Percentiles rank a stretch among this genome's conserved stretches.
phyloP scores from a whole-genome alignment of 352 stramenopile genomes.

The Pythium sp. region DNA sequence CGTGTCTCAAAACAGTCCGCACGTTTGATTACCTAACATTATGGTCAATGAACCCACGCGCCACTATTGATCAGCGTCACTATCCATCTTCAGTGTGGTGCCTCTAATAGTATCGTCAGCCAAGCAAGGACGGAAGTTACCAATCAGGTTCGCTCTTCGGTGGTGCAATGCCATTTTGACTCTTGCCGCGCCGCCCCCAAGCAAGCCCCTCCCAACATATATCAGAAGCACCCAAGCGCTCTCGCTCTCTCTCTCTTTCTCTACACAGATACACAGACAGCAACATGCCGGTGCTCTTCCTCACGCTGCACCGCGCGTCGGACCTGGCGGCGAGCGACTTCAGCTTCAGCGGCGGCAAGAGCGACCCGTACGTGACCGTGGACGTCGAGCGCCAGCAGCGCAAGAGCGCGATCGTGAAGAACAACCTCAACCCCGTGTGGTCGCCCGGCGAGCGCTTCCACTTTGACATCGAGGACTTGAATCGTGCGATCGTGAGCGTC shows the following conservation, averaged over 20 bases:
- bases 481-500: conserved; percentile 44
- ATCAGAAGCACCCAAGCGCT: neutral
- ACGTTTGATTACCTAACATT: neutral
- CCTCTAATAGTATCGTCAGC: neutral
- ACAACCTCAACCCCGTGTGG: conserved; percentile 69
- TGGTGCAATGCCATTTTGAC: conserved; percentile 1
- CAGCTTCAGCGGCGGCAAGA: conserved; percentile 52
- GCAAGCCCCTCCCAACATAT: neutral
- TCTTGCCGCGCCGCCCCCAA: conserved; percentile 4
- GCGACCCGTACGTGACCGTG: conserved; percentile 73
- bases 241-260: neutral
- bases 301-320: conserved; percentile 42
- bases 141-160: neutral
- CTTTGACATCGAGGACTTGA: conserved; percentile 45
- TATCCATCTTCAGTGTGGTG: neutral
- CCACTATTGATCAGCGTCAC: neutral
- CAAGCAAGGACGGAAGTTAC: neutral
- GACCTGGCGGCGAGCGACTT: conserved; percentile 68
- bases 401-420: conserved; percentile 60
- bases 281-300: conserved; percentile 45
- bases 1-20: neutral
- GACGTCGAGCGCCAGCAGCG: conserved; percentile 44
- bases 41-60: neutral
- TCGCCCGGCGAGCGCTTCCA: conserved; percentile 53
- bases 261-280: neutral